These are phyloP conservation scores for Flaveria bidentis DNA, from an alignment of 129 eudicot species.

Conservation along the genomic window DNA sequence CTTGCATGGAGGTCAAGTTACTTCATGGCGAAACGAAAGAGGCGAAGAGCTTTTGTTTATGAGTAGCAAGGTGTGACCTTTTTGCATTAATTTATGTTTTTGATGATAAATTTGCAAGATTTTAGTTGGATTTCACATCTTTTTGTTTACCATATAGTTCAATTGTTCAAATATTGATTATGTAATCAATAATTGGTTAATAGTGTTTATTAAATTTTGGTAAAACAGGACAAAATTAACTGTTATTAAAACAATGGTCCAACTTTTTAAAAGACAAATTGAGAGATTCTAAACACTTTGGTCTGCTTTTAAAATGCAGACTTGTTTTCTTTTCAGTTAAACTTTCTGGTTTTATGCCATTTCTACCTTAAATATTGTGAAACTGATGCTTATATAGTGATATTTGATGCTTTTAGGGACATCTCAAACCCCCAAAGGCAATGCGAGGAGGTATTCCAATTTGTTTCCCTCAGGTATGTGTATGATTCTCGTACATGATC, in stretches of 20 bases:
- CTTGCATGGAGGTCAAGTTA: conserved; percentile 86
- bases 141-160: neutral
- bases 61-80: conserved; percentile 66
- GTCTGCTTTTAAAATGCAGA: neutral
- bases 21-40: conserved; percentile 80
- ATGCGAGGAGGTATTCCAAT: conserved; percentile 90
- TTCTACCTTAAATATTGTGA: neutral
- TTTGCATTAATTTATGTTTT: conserved; percentile 21
- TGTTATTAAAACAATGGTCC: neutral
- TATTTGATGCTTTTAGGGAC: conserved; percentile 48
- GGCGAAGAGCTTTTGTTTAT: conserved; percentile 93
- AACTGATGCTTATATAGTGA: conserved; percentile 10
- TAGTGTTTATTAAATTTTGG: neutral
- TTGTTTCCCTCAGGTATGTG: conserved; percentile 87
- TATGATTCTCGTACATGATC: neutral
- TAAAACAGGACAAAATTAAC: neutral
- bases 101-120: neutral
- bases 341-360: neutral
- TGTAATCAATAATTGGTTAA: neutral
- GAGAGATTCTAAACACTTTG: neutral
- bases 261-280: neutral
- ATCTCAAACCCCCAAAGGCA: conserved; percentile 70
- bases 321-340: neutral
- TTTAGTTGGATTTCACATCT: neutral
- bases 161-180: conserved; percentile 3